Conservation (phyloP, 176 grass and related monocot genomes). For the Canna indica region DNA sequence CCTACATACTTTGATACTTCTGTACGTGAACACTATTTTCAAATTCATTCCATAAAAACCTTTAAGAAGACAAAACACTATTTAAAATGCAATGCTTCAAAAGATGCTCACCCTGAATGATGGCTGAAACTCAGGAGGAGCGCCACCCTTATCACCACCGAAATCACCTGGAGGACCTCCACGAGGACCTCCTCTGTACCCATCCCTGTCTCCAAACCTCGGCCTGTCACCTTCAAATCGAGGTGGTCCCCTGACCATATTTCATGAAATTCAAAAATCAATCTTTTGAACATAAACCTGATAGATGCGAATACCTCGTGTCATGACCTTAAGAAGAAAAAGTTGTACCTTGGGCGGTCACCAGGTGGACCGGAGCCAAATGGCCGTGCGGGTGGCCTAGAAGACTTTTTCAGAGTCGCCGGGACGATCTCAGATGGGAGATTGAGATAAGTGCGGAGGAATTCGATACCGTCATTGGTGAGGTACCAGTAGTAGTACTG, state of each 20-base stretch:
- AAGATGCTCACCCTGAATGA: constrained; percentile 72
- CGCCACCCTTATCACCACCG: constrained; percentile 74
- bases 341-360: constrained; percentile 72
- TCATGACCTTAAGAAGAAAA: background rate
- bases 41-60: background rate
- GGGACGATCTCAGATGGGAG: constrained; percentile 95
- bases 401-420: constrained; percentile 80
- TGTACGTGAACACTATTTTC: too few relatives aligned
- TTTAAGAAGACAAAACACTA: background rate
- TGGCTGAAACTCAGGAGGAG: constrained; percentile 84
- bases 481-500: constrained; percentile 98
- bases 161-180: constrained; percentile 63
- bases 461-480: constrained; percentile 92
- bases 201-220: constrained; percentile 88
- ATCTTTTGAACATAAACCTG: too few relatives aligned
- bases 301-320: too few relatives aligned
- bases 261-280: background rate
- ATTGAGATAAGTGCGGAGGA: constrained; percentile 76
- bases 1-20: too few relatives aligned
- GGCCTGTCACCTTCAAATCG: constrained; percentile 83
- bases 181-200: constrained; percentile 78
- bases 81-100: background rate
- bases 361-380: constrained; percentile 81
- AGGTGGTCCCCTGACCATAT: constrained; percentile 38
- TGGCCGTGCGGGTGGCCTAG: constrained; percentile 61